Base-by-base conservation (phyloP, 192 early-diverging fungal genomes). In the Linnemannia elongata region DNA sequence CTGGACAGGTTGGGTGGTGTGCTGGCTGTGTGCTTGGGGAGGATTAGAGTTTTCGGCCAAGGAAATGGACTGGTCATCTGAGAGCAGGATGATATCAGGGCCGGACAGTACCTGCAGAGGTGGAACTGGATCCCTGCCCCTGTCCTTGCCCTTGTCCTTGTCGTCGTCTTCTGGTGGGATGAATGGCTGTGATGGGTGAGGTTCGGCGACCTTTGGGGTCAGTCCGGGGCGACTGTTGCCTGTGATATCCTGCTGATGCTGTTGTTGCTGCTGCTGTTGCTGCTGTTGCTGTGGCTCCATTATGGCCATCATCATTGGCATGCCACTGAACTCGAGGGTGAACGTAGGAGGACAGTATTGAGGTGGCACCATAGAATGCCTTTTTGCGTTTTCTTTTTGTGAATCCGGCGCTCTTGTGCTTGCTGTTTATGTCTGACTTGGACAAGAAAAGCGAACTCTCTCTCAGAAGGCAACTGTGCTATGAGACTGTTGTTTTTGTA, bases 281-380 rank as follows among this genome's bases (percentile, higher is more conserved):
- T 75, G 74, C 20, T 75, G 76, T 22, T 68, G 63, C 17, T 77
- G 60, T 42, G 57, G 73, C 52, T 74, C 60, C 17, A 71, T 72
- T 45, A 76, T 54, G 71, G 73, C 68, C 76, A 83, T 83, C 82
- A 83, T 83, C 42, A 66, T 77, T 57, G 82, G 76, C 74, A 76
- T 77, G 35, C 55, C 69, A 75, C 76, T 69, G 47, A 77, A 86
- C 75, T 86, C 83, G 76, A 70, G 74, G 18, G 78, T 74, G 36
- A 85, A 85, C 60, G 77, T n/a, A 52, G 83, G 72, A 41, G 82
- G 76, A 75, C 42, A 85, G 79, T 86, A 79, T 60, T 86, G 83
- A 22, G 83, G 83, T 45, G 83, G 83, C 41, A 80, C 79, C 83
- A 86, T 85, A 66, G 30, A 66, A 30, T 66, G 60, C 60, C 60